Evolutionary conservation across 179 eudicot genomes (phyloP), one percentile per base, ranked within the genome.

Genomic region (Actinidia chinensis): DNA sequence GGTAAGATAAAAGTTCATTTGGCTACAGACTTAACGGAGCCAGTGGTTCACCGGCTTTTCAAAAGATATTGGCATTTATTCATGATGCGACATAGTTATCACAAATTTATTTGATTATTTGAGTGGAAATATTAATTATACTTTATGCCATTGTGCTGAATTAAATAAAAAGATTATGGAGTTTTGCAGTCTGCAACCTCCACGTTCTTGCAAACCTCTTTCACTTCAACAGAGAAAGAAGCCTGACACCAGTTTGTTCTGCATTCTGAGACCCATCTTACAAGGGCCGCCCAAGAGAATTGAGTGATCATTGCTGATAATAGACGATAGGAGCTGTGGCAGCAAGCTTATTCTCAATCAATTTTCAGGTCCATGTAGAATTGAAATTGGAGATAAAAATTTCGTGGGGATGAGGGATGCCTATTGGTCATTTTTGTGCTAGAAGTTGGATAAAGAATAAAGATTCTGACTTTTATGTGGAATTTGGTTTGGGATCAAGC

Each of bases 41-140:
- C 98, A 73, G 85, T 92, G 77, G 85, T 96, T 84, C 99, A 96
- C 83, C 94, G 99, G 98, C 89, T 77, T 81, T 96, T 92, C 99
- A 72, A 85, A 80, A 75, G 76, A 83, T 43, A 25, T 28, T 75
- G 42, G 54, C 68, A 23, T 55, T 67, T 33, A 40, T 66, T 76
- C 17, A n/a, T n/a, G 33, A 12, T 58, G 42, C n/a, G 48, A 20
- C 74, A 73, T 67, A 25, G 54, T 67, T 42, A 44, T 67, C 18
- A 22, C 54, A 55, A 20, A 12, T n/a, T 28, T 64, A 64, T 33
- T 33, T 2, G 68, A 20, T 74, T 25, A 28, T 67, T 63, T 71
- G 54, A 66, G 43, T 51, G 43, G 13, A 12, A 23, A 11, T 25
- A 18, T 52, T 50, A 63, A 25, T 48, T 61, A 15, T 60, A 11